These are phyloP conservation scores for Erodium trifolium DNA, from an alignment of 441 rosid species.

Conservation along the genomic window DNA sequence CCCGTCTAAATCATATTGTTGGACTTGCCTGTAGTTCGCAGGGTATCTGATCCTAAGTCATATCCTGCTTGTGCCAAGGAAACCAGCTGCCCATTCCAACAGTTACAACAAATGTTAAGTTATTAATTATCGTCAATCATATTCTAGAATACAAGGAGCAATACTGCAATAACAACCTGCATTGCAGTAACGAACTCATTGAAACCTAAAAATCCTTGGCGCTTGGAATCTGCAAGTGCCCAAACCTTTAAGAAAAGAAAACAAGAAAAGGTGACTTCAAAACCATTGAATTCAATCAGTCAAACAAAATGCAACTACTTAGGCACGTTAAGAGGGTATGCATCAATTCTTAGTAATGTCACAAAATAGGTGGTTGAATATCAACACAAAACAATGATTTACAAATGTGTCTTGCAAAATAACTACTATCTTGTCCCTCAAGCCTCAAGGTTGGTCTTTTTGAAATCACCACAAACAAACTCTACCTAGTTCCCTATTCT, in stretches of 20 bases:
- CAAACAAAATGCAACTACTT: background rate
- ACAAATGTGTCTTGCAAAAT: too few species aligned
- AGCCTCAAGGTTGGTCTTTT: too few species aligned
- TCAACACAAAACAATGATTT: too few species aligned
- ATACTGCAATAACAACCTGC: constrained; percentile 44
- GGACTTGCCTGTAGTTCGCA: constrained; percentile 33
- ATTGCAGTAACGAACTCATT: constrained; percentile 65
- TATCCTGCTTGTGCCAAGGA: constrained; percentile 73
- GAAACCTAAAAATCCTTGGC: constrained; percentile 77
- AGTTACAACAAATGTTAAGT: constrained; percentile 17
- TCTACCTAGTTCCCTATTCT: too few species aligned
- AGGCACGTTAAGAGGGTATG: background rate
- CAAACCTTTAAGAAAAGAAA: constrained; percentile 46
- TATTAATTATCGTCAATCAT: background rate
- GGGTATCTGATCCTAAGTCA: constrained; percentile 29
- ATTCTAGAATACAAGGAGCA: background rate
- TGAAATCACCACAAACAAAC: too few species aligned
- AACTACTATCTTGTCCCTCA: too few species aligned
- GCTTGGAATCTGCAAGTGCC: constrained; percentile 85
- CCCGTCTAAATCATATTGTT: constrained; percentile 13
- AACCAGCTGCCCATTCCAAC: constrained; percentile 43
- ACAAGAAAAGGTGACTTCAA: background rate
- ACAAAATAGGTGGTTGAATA: too few species aligned
- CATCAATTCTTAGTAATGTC: background rate
- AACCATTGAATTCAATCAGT: background rate